Evolutionary conservation across 1,284 basidiomycete genomes (phyloP), one percentile per base, ranked within the genome.

Genomic region (Moesziomyces sp.): DNA sequence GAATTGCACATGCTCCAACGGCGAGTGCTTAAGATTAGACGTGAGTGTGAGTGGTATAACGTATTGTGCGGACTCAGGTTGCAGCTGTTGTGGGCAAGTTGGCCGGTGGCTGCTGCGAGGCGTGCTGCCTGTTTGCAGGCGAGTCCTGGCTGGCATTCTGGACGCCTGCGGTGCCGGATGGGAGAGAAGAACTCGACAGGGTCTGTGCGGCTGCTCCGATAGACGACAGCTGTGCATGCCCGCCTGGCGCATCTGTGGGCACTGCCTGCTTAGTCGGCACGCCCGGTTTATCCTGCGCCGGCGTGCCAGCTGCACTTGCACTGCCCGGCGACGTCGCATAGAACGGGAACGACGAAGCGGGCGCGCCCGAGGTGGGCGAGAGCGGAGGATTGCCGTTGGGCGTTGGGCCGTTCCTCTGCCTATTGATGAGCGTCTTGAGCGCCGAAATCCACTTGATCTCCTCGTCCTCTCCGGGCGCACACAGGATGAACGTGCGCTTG

Each of bases 361-460:
- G 38, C 10, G 48, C 46, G 11, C 52, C 40, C 16, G 57, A 44
- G 3, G 60, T 68, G 3, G 70, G 70, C 49, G 70, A 73, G 2
- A 73, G 44, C 43, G 70, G 60, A 3, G 60, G 54, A 28, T 48
- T 56, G 1, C 21, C 43, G 23, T 59, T 57, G 3, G 70, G 70
- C 9, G 65, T 69, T 35, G 60, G 65, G 0, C 51, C 71, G 34
- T 61, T 75, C 21, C 78, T 60, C 55, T 74, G 76, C 18, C 78
- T 52, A 16, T 68, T 91, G 74, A 98, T 90, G 78, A 98, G 87
- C 72, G 94, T 94, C 56, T 93, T 90, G 48, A 99, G 89, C 10
- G 95, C 94, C 47, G 93, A 93, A 45, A 99, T 87, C 97, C 97
- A 99, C 84, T 92, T 93, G 85, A 99, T 97, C 86, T 99, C 97